Evolutionary conservation across 2,329 filamentous ascomycete species (phyloP).

Genomic region (Pseudogymnoascus sp.): DNA sequence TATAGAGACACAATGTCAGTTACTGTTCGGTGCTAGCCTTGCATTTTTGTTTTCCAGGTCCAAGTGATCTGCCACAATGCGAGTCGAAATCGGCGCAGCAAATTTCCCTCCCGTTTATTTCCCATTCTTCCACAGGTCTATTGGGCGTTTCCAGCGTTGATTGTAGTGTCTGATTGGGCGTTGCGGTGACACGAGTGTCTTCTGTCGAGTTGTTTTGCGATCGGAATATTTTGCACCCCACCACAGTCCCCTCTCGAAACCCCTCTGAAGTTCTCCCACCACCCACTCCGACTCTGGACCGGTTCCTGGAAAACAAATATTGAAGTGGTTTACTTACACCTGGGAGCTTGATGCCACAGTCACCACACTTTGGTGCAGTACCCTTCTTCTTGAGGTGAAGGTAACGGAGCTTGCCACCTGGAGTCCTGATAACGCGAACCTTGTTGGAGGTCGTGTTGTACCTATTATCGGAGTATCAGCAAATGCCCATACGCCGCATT

Average conservation of each 20-base stretch:
- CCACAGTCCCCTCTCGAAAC: background rate
- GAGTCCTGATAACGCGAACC: conserved; percentile 91
- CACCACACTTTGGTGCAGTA: conserved; percentile 96
- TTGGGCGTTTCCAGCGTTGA: background rate
- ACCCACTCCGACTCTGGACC: background rate
- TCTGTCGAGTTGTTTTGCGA: background rate
- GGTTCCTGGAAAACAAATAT: conserved; percentile 2
- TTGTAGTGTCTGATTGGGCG: background rate
- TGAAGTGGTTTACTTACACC: conserved; percentile 65
- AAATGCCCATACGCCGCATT: conserved; percentile 10
- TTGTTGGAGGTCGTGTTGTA: conserved; percentile 99
- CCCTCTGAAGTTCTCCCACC: background rate
- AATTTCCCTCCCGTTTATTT: background rate
- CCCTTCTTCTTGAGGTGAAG: conserved; percentile 99
- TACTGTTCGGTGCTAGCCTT: background rate
- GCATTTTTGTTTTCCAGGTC: background rate
- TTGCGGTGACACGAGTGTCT: background rate
- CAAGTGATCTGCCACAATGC: background rate
- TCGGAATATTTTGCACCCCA: conserved; percentile 1
- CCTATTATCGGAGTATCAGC: conserved; percentile 38
- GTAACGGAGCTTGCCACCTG: conserved; percentile 89
- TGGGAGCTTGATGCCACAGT: conserved; percentile 95
- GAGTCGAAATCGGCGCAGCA: background rate
- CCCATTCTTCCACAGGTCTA: background rate
- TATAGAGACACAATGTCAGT: conserved; percentile 37